These are phyloP conservation scores for Monosporozyma solicola DNA, from an alignment of 805 yeast genomes.

Conservation along the genomic window DNA sequence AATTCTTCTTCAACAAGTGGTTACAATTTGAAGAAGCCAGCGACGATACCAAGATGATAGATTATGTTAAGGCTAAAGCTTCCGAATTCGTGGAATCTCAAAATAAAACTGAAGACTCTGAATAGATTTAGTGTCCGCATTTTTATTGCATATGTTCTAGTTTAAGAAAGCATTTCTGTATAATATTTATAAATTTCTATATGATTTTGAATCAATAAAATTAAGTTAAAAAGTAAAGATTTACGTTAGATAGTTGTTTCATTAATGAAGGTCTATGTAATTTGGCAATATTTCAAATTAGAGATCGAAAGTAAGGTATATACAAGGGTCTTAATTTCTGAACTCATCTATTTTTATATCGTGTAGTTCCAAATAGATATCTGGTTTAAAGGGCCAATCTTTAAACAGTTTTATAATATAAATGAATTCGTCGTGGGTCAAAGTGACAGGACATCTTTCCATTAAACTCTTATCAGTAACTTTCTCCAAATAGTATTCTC, in stretches of 20 bases:
- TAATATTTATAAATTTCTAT: background rate
- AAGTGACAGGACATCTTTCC: constrained; percentile 37
- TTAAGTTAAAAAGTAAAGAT: background rate
- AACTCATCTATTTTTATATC: constrained; percentile 2
- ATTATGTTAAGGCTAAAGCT: constrained; percentile 86
- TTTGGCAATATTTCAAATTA: background rate
- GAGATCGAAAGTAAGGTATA: background rate
- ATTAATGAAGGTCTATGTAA: background rate
- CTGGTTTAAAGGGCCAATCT: constrained; percentile 85
- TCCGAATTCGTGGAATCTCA: constrained; percentile 51
- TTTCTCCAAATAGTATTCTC: constrained; percentile 35
- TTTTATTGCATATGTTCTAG: background rate
- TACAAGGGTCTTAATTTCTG: background rate
- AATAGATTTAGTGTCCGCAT: background rate
- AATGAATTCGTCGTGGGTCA: constrained; percentile 49
- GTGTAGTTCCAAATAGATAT: constrained; percentile 8
- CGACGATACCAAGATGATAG: constrained; percentile 61
- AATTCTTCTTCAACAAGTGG: constrained; percentile 92
- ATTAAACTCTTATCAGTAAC: constrained; percentile 33
- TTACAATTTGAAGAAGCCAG: constrained; percentile 63
- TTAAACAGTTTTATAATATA: constrained; percentile 44
- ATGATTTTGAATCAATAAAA: background rate
- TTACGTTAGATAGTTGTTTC: background rate
- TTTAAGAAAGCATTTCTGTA: background rate
- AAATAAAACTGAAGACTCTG: constrained; percentile 6